Evolutionary conservation across 1,284 basidiomycete genomes (phyloP).

Genomic region (Rhodotorula sp.): DNA sequence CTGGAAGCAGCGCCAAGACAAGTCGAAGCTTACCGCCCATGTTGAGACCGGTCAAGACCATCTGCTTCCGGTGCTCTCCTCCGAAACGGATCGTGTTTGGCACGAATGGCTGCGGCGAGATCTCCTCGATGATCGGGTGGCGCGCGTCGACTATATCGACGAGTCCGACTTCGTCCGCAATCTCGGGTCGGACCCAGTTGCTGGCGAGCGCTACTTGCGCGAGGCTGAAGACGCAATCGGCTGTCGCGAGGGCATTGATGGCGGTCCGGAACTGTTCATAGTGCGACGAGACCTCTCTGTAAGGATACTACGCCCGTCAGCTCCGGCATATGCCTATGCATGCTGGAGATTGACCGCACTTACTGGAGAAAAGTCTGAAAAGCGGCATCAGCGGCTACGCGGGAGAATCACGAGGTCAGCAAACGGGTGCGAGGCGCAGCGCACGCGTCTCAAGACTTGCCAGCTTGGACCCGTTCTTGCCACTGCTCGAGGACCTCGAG

Average conservation of each 20-base stretch:
- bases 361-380: slow-evolving; percentile 63
- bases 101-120: slow-evolving; percentile 74
- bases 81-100: slow-evolving; percentile 57
- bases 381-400: slow-evolving; percentile 60
- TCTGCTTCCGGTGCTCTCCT: slow-evolving; percentile 13
- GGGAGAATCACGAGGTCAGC: not conserved
- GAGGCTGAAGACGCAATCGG: slow-evolving; percentile 74
- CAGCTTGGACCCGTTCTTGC: slow-evolving; percentile 70
- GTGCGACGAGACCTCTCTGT: slow-evolving; percentile 25
- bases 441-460: slow-evolving; percentile 2
- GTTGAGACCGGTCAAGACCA: slow-evolving; percentile 39
- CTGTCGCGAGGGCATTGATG: slow-evolving; percentile 73
- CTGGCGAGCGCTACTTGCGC: slow-evolving; percentile 53
- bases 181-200: slow-evolving; percentile 69
- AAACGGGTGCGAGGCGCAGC: too few relatives aligned
- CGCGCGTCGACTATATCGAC: slow-evolving; percentile 52
- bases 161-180: slow-evolving; percentile 27
- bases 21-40: slow-evolving; percentile 25
- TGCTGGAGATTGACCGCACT: slow-evolving; percentile 53
- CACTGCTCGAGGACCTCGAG: slow-evolving; percentile 72
- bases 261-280: slow-evolving; percentile 70
- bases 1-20: not conserved
- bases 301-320: not conserved
- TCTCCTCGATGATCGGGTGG: slow-evolving; percentile 77
- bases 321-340: too few relatives aligned